Evolutionary conservation across 257 asterid species (phyloP), one percentile per base, ranked within the genome.

Genomic region (Coffea eugenioides): DNA sequence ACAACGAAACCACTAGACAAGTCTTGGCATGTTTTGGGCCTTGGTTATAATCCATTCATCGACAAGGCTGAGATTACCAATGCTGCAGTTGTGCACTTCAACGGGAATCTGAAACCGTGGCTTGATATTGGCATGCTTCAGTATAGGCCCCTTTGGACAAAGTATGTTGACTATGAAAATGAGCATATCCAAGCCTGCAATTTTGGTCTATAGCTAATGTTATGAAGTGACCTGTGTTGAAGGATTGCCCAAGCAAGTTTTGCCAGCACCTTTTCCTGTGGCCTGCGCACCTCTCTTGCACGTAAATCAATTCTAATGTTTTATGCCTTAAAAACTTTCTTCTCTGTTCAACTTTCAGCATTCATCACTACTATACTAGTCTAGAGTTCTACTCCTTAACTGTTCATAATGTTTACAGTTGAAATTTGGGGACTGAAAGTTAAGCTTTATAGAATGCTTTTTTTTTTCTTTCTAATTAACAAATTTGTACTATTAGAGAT

Each of bases 21-120:
- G 79, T 88, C 95, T 74, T 94, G 98, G 98, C 98, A 94, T 86
- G 98, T 94, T 67, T 82, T 94, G 91, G 98, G 98, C 77, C 98
- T 94, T 74, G 98, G 98, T 31, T 90, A 90, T 81, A 94, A 94
- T 81, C 97, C 97, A 54, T 90, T 92, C 84, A 92, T 94, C 73
- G 93, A 95, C 86, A 88, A 86, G 93, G 97, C 87, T 36, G 98
- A 94, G 89, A 94, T 94, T 69, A 85, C 82, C 56, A 92, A 89
- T 82, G 98, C 97, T 83, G 92, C 98, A 74, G 98, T 94, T 67
- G 91, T 94, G 80, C 98, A 94, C 85, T 94, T 91, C 87, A 92
- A 92, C 70, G 98, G 98, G 72, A 90, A 94, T 80, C 86, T 90
- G 91, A 92, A 92, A 86, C 97, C 98, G 12, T 92, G 98, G 98